A percentile compares a stretch with the other conserved stretches of the same genome.
phyloP scores from a whole-genome alignment of 2,329 filamentous ascomycete species.

The Aurifilum marmelostoma region DNA sequence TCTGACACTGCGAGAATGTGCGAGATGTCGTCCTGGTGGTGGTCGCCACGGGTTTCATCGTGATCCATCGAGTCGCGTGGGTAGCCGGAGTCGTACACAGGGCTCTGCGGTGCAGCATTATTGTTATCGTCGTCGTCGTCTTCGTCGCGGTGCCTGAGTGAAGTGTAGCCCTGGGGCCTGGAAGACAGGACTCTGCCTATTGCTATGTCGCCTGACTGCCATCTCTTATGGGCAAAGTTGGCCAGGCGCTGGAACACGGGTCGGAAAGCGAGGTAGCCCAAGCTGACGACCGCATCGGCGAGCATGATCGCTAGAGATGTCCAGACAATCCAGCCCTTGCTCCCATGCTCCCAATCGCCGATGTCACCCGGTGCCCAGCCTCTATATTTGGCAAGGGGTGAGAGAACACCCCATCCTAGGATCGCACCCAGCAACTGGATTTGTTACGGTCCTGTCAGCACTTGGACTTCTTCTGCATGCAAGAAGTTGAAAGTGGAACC shows the following conservation, averaged over 20 bases:
- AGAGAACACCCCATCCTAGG: slow-evolving; percentile 88
- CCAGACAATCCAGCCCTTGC: slow-evolving; percentile 99
- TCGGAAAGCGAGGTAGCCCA: slow-evolving; percentile 74
- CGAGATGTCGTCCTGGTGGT: slow-evolving; percentile 28
- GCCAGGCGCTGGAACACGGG: slow-evolving; percentile 53
- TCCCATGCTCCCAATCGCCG: slow-evolving; percentile 86
- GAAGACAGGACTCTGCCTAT: slow-evolving; percentile 19
- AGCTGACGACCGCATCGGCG: slow-evolving; percentile 85
- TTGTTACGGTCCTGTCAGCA: neutral
- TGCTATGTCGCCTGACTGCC: slow-evolving; percentile 13
- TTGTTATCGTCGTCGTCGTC: slow-evolving; percentile 15
- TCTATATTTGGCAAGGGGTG: slow-evolving; percentile 80
- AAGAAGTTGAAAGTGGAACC: neutral
- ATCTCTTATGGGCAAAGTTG: slow-evolving; percentile 12
- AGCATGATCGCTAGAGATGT: slow-evolving; percentile 95
- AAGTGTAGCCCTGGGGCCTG: slow-evolving; percentile 32
- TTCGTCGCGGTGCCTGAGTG: slow-evolving; percentile 29
- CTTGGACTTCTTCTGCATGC: neutral
- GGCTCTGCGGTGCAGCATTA: slow-evolving; percentile 24
- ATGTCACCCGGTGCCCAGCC: slow-evolving; percentile 91
- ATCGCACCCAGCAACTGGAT: slow-evolving; percentile 72
- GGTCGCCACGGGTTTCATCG: slow-evolving; percentile 33
- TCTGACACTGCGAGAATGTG: slow-evolving; percentile 42
- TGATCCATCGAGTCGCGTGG: slow-evolving; percentile 14
- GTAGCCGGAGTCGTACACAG: slow-evolving; percentile 27